Percentiles rank a stretch among this genome's conserved stretches.
Conservation (phyloP, 352 stramenopile species). For the Globisporangium nagaii region DNA sequence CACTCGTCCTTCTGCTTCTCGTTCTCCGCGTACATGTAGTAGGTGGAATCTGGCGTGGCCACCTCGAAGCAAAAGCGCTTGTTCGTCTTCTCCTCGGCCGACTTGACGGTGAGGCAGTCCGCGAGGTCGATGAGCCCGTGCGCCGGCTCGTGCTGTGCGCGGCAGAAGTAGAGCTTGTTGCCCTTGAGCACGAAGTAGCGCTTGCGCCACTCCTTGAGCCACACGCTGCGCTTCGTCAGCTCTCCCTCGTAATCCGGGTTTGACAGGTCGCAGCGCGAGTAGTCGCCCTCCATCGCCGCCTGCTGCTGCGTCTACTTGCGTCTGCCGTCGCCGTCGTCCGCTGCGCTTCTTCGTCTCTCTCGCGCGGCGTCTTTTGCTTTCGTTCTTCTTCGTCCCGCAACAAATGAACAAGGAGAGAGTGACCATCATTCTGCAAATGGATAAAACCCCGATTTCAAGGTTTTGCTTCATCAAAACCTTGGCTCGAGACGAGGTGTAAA, state of each 20-base stretch:
- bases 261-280: conserved; percentile 69
- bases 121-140: conserved; percentile 88
- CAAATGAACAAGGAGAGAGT: too few species aligned
- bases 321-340: not conserved
- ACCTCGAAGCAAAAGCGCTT: conserved; percentile 90
- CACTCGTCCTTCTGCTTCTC: conserved; percentile 91
- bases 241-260: conserved; percentile 84
- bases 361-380: too few species aligned
- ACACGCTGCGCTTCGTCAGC: conserved; percentile 89
- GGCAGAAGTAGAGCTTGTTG: conserved; percentile 90
- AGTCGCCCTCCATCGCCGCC: conserved; percentile 62
- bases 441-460: too few species aligned
- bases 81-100: conserved; percentile 89
- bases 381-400: too few species aligned
- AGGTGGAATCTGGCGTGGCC: conserved; percentile 82
- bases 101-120: conserved; percentile 89
- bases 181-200: conserved; percentile 90
- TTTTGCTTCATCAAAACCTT: too few species aligned
- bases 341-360: not conserved
- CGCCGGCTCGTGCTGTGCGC: conserved; percentile 59
- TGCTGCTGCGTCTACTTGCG: not conserved
- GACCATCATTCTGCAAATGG: too few species aligned
- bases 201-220: conserved; percentile 89
- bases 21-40: conserved; percentile 90
- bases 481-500: too few species aligned